Percentiles rank a stretch among this genome's conserved stretches.
phyloP scores from a whole-genome alignment of 2,329 filamentous ascomycete genomes.

The Diaporthe sp. region DNA sequence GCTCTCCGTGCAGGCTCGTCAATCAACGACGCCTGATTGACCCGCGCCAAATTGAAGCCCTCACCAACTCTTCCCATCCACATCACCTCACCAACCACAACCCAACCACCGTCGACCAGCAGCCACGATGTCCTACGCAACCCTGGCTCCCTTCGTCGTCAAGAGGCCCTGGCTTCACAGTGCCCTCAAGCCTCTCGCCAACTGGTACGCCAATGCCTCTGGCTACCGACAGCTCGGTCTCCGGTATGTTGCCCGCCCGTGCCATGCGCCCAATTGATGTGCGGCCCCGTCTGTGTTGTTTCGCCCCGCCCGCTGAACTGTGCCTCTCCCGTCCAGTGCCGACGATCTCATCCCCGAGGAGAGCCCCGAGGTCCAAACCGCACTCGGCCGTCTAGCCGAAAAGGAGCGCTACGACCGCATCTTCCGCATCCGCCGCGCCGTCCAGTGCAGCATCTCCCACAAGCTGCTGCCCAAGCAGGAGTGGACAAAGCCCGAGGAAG shows the following conservation, averaged over 20 bases:
- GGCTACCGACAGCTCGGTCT: conserved; percentile 95
- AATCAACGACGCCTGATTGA: conserved; percentile 35
- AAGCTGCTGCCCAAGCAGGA: conserved; percentile 73
- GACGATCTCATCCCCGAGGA: conserved; percentile 97
- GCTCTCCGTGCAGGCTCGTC: conserved; percentile 26
- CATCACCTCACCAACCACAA: conserved; percentile 41
- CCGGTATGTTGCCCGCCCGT: conserved; percentile 68
- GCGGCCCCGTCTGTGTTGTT: not conserved
- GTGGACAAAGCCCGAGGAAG: conserved; percentile 71
- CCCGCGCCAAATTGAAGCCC: conserved; percentile 41
- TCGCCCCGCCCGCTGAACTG: not conserved
- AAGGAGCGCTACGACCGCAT: conserved; percentile 97
- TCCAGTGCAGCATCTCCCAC: conserved; percentile 79
- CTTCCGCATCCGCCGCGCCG: conserved; percentile 94
- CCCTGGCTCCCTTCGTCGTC: conserved; percentile 80
- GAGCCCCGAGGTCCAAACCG: conserved; percentile 85
- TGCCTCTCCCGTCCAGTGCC: conserved; percentile 68
- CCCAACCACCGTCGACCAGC: conserved; percentile 40
- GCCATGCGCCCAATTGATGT: conserved; percentile 16
- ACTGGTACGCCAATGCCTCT: conserved; percentile 89
- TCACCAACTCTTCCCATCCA: conserved; percentile 40
- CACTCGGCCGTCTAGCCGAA: conserved; percentile 88
- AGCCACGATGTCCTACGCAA: conserved; percentile 76
- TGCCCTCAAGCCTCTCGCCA: conserved; percentile 83
- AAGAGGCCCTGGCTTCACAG: conserved; percentile 88